Base-by-base conservation (phyloP, 2,329 filamentous ascomycete species). In the Stagonosporopsis cucurbitacearum region DNA sequence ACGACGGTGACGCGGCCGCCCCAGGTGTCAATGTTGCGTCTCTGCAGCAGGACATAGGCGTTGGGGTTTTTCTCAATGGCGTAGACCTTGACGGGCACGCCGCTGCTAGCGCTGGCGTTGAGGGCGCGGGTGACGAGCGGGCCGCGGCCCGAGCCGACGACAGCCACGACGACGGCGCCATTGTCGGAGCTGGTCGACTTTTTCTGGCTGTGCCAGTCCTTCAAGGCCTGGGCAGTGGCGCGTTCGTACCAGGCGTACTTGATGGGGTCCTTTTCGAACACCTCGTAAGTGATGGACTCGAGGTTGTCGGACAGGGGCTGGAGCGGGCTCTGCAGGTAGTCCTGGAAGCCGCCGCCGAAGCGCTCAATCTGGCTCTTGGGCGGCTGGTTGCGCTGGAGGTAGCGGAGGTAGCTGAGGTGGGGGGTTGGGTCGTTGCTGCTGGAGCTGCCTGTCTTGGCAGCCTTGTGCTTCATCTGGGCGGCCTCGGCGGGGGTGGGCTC, bases 1-100 rank as follows among this genome's bases (percentile, higher is more conserved):
- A 98, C 88, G 28, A 99, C 86, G 1, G 88, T 93, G 19, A 97
- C 94, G 49, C 84, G 84, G 20, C 88, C 86, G 54, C 81, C 83
- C 95, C 95, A 99, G n/a, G 78, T 72, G 17, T 83, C 85, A 61
- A 88, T 82, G 70, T 98, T 98, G 71, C 96, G 92, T 22, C 91
- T 85, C 59, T 96, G 87, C 2, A 99, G 85, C 63, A 97, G 88
- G 6, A 99, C 93, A 72, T 94, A 98, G 0, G 95, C 95, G 70
- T 99, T 98, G 4, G 92, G 95, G 76, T 99, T 99, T 83, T 99
- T 99, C 77, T 99, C 95, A 3, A 99, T 86, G 0, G 91, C 95
- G 87, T 92, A 98, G 41, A 96, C 84, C 64, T 93, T 88, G 46
- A 98, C 89, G 19, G 86, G 81, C 3, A 97, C 88, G 1, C 88